Evolutionary conservation across 768 basidiomycete genomes (phyloP).

Genomic region (Lactarius hatsudake): DNA sequence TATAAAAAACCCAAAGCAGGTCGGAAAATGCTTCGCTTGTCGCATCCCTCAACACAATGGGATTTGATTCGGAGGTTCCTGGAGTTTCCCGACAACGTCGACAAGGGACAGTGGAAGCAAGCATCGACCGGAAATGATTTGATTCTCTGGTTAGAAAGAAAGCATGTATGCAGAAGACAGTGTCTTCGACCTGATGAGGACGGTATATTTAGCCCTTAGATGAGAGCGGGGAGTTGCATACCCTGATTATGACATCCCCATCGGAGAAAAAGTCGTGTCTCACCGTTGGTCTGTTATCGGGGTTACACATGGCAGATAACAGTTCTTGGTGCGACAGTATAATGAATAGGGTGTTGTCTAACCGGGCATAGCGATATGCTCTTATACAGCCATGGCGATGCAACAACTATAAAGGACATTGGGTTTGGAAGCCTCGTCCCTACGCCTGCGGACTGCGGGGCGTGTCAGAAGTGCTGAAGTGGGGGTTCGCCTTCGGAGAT

Average conservation of each 20-base stretch:
- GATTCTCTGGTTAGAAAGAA: constrained; percentile 68
- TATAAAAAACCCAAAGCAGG: constrained; percentile 36
- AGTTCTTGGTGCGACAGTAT: background rate
- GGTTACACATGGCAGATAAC: too few relatives aligned
- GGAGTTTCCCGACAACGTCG: constrained; percentile 27
- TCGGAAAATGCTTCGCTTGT: constrained; percentile 30
- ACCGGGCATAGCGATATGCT: background rate
- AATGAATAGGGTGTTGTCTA: background rate
- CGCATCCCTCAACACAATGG: constrained; percentile 32
- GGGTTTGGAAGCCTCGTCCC: background rate
- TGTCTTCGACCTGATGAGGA: constrained; percentile 52
- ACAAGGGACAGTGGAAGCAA: constrained; percentile 25
- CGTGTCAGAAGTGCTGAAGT: background rate
- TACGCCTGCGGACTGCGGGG: background rate
- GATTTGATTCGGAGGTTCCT: constrained; percentile 33
- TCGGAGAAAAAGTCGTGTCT: background rate
- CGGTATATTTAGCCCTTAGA: background rate
- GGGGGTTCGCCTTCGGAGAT: background rate
- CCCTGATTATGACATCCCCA: background rate
- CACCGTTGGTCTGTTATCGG: accelerated
- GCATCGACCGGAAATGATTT: constrained; percentile 37
- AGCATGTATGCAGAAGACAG: constrained; percentile 55
- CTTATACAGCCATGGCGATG: constrained; percentile 7
- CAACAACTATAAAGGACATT: background rate
- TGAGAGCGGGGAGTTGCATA: background rate